These are phyloP conservation scores for Davidsoniella neocaledoniae DNA, from an alignment of 2,329 filamentous ascomycete genomes.

Conservation along the genomic window DNA sequence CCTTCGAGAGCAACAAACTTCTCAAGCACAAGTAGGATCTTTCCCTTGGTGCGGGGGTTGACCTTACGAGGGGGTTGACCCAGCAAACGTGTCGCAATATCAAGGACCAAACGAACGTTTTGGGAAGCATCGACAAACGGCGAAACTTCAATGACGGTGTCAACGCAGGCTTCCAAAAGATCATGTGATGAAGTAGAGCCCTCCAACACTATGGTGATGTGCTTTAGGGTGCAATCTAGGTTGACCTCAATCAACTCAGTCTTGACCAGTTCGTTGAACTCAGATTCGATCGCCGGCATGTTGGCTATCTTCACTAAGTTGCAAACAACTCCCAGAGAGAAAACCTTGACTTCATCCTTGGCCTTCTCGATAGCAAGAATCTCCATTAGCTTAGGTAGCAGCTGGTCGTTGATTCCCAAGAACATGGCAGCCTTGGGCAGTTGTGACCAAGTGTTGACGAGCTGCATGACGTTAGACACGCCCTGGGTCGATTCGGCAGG, in stretches of 20 bases:
- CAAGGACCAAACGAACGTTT: conserved; percentile 61
- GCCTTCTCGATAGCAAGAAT: conserved; percentile 55
- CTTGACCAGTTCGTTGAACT: conserved; percentile 40
- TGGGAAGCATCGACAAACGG: conserved; percentile 49
- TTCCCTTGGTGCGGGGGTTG: conserved; percentile 65
- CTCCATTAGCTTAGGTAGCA: conserved; percentile 56
- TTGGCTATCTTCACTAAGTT: conserved; percentile 47
- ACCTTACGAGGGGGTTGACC: conserved; percentile 73
- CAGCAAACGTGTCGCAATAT: conserved; percentile 65
- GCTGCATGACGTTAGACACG: conserved; percentile 62
- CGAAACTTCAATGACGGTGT: conserved; percentile 60
- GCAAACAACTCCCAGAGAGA: conserved; percentile 58
- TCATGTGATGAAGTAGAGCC: conserved; percentile 47
- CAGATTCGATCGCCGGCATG: conserved; percentile 35
- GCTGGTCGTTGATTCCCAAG: conserved; percentile 41
- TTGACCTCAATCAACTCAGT: conserved; percentile 39
- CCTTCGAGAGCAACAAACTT: conserved; percentile 57
- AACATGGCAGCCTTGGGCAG: conserved; percentile 50
- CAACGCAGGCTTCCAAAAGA: conserved; percentile 62
- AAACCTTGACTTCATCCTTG: conserved; percentile 75
- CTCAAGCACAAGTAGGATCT: conserved; percentile 63
- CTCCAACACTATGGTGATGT: conserved; percentile 51
- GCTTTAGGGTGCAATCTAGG: conserved; percentile 43
- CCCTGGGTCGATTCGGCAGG: conserved; percentile 77
- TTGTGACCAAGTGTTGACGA: conserved; percentile 69